These are phyloP conservation scores for Fragilariopsis cylindrus DNA, from an alignment of 108 stramenopile species.

Conservation along the genomic window DNA sequence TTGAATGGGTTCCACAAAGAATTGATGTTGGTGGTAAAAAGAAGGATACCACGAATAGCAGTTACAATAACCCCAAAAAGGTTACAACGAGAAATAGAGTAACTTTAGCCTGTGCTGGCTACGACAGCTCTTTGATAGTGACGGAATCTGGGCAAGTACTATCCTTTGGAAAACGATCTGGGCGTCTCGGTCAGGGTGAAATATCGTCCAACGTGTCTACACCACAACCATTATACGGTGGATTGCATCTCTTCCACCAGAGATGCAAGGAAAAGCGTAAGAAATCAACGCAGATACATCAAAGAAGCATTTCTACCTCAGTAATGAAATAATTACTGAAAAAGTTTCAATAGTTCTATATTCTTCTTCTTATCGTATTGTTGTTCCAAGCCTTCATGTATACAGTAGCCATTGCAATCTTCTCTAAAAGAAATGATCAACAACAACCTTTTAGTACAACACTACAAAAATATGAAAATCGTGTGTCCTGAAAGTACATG, in stretches of 20 bases:
- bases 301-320: no score
- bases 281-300: background rate
- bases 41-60: background rate
- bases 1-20: conserved; percentile 39
- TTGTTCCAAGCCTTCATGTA: no score
- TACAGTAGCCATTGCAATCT: no score
- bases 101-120: conserved; percentile 57
- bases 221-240: conserved; percentile 62
- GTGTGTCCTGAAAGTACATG: no score
- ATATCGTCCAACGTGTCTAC: conserved; percentile 30
- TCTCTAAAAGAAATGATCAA: no score
- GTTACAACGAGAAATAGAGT: conserved; percentile 12
- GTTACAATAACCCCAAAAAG: background rate
- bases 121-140: conserved; percentile 58
- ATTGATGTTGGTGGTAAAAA: conserved; percentile 27
- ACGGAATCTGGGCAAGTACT: conserved; percentile 52
- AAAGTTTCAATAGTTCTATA: no score
- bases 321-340: no score
- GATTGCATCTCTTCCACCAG: conserved; percentile 53
- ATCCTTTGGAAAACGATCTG: conserved; percentile 62
- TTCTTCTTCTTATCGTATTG: no score
- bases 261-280: background rate
- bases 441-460: no score
- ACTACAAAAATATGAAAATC: no score
- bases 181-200: conserved; percentile 68